Evolutionary conservation across 768 basidiomycete species (phyloP).

Genomic region (Naganishia vishniacii): DNA sequence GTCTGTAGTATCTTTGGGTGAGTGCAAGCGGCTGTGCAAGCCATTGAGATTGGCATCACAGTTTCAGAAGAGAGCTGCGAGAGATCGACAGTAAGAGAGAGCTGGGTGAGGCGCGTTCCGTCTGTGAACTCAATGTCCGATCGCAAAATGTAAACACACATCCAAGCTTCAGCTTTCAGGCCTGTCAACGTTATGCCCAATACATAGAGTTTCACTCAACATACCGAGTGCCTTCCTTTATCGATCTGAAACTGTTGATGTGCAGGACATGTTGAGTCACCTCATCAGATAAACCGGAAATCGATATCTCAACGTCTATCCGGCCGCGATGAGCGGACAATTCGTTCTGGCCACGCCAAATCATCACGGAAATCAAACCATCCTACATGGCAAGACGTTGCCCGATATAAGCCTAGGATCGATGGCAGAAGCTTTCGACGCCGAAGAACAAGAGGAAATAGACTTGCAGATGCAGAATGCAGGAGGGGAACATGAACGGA

Average conservation of each 20-base stretch:
- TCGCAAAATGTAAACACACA: slow-evolving; percentile 18
- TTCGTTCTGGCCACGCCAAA: slow-evolving; percentile 20
- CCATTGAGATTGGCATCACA: too few species aligned
- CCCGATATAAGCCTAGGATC: slow-evolving; percentile 26
- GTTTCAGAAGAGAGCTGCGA: too few species aligned
- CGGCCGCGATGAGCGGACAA: slow-evolving; percentile 17
- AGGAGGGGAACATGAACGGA: neutral
- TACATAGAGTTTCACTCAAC: slow-evolving; percentile 15
- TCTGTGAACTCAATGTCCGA: neutral
- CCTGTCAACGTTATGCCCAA: too few species aligned
- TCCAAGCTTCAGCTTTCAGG: too few species aligned
- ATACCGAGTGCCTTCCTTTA: neutral
- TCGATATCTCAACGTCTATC: neutral
- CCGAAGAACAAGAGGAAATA: slow-evolving; percentile 23
- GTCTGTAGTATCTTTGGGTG: too few species aligned
- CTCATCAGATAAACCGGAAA: neutral
- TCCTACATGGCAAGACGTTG: slow-evolving; percentile 19
- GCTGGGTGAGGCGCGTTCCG: neutral
- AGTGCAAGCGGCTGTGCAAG: too few species aligned
- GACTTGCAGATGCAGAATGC: slow-evolving; percentile 16
- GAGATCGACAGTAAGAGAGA: neutral
- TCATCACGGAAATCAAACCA: slow-evolving; percentile 15
- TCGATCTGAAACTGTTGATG: neutral
- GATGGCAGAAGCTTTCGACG: slow-evolving; percentile 22
- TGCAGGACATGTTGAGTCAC: neutral